These are phyloP conservation scores for Hippophae gyantsensis DNA, from an alignment of 306 rosid species.

Conservation along the genomic window DNA sequence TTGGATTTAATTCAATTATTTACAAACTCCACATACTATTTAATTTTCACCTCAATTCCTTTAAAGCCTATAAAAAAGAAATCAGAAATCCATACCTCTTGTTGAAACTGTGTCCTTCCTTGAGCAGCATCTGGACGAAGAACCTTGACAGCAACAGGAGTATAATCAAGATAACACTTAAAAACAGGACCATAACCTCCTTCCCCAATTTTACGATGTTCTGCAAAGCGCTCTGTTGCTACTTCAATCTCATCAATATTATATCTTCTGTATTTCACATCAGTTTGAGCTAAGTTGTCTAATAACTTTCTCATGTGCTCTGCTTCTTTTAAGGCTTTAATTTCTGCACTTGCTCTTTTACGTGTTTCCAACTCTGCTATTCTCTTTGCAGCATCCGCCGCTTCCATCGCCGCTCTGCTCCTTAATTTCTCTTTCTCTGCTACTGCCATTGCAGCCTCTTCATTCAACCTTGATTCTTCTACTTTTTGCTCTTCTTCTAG, in stretches of 20 bases:
- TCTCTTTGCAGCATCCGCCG: slow-evolving; percentile 73
- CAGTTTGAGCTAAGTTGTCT: slow-evolving; percentile 44
- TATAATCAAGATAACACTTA: slow-evolving; percentile 66
- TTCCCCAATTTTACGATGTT: slow-evolving; percentile 75
- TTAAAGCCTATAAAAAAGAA: not conserved
- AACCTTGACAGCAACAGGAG: slow-evolving; percentile 80
- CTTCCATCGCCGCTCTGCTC: slow-evolving; percentile 60
- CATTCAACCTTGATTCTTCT: slow-evolving; percentile 54
- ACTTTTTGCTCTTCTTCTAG: slow-evolving; percentile 52
- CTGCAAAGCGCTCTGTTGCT: slow-evolving; percentile 54
- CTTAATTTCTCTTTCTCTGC: slow-evolving; percentile 80
- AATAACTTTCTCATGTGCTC: slow-evolving; percentile 51
- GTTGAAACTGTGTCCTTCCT: slow-evolving; percentile 76
- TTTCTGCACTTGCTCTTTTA: slow-evolving; percentile 44
- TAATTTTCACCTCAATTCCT: no score
- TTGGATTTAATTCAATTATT: no score
- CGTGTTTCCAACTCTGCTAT: slow-evolving; percentile 60
- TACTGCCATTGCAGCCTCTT: slow-evolving; percentile 59
- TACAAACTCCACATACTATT: no score
- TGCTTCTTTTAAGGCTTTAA: slow-evolving; percentile 52
- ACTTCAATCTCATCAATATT: slow-evolving; percentile 64
- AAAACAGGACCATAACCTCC: slow-evolving; percentile 93
- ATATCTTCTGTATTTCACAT: slow-evolving; percentile 61
- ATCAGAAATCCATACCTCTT: slow-evolving; percentile 51
- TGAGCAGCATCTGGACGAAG: slow-evolving; percentile 70